Evolutionary conservation across 2,329 filamentous ascomycete species (phyloP).

Genomic region (Rachicladosporium sp.): DNA sequence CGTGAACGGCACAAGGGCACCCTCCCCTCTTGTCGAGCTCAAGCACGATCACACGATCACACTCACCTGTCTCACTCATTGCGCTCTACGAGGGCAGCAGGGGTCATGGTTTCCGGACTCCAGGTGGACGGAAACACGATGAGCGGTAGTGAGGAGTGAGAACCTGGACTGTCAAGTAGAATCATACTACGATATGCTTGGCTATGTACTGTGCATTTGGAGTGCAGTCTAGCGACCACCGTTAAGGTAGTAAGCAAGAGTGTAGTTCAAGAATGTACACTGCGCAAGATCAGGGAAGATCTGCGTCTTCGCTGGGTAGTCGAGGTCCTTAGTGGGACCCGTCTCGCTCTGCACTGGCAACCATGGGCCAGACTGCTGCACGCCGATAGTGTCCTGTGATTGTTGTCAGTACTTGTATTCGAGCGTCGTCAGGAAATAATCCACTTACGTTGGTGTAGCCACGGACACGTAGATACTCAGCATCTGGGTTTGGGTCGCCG

Average conservation of each 20-base stretch:
- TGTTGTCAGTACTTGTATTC: neutral
- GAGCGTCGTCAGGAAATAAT: neutral
- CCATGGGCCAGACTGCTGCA: constrained; percentile 27
- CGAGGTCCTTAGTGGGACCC: constrained; percentile 32
- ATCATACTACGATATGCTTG: too few species aligned
- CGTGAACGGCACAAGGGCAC: too few species aligned
- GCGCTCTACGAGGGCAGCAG: too few species aligned
- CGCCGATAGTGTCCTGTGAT: constrained; percentile 20
- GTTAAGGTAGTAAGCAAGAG: constrained; percentile 32
- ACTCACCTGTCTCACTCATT: too few species aligned
- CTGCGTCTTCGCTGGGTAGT: constrained; percentile 32
- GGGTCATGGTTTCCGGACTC: too few species aligned
- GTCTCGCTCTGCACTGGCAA: constrained; percentile 26
- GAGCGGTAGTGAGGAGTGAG: too few species aligned
- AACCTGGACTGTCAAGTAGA: too few species aligned
- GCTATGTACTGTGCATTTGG: too few species aligned
- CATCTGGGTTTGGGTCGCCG: constrained; percentile 39
- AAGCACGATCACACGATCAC: too few species aligned
- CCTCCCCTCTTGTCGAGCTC: too few species aligned
- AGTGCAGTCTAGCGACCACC: constrained; percentile 10
- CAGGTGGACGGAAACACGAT: too few species aligned
- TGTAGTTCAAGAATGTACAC: constrained; percentile 37
- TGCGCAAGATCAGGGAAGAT: constrained; percentile 40
- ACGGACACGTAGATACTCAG: constrained; percentile 33
- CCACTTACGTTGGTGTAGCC: constrained; percentile 31